Evolutionary conservation across 1,284 basidiomycete species (phyloP), one percentile per base, ranked within the genome.

Genomic region (Boletellus deceptivus): DNA sequence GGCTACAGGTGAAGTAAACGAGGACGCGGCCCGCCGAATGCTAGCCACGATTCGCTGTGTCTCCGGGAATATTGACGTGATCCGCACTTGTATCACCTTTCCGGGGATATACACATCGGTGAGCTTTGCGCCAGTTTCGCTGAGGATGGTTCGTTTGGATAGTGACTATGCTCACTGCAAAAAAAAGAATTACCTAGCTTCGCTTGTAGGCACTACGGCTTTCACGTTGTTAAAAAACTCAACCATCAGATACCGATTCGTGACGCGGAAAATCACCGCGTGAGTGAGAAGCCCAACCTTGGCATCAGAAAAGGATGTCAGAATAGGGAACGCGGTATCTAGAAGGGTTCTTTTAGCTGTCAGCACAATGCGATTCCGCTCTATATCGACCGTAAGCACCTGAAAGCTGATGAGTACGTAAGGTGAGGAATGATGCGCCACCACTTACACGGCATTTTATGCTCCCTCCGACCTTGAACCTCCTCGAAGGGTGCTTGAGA

Each of bases 331-430:
- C 3, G 79, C 76, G 1, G 93, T 91, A 35, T 93, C 87, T 39
- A 99, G 70, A 14, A 99, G 77, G 4, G 89, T 86, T 75, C 93
- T 96, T 74, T 99, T 98, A 36, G 95, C 84, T 0, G 97, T 98
- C 34, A 99, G 73, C 5, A 83, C 81, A 48, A 99, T 83, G 10
- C 94, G 82, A 66, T 89, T 92, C 49, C 86, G 82, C 39, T 86
- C 84, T 0, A 86, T 75, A 65, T 99, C 91, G 43, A 96, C 86
- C 9, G 84, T 79, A 29, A 97, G 83, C n/a, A 98, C 86, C 90
- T 93, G 59, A 46, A 0, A 37, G 34, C 36, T 16, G 16, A 37
- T 56, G 43, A 59, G 50, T 37, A 61, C 24, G 45, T 24, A 35
- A 31, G 52, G 56, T 43, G 49, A 10, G 24, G 2, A 38, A 46